Base-by-base conservation (phyloP, 2,329 filamentous ascomycete genomes). In the Zymoseptoria ardabiliae region DNA sequence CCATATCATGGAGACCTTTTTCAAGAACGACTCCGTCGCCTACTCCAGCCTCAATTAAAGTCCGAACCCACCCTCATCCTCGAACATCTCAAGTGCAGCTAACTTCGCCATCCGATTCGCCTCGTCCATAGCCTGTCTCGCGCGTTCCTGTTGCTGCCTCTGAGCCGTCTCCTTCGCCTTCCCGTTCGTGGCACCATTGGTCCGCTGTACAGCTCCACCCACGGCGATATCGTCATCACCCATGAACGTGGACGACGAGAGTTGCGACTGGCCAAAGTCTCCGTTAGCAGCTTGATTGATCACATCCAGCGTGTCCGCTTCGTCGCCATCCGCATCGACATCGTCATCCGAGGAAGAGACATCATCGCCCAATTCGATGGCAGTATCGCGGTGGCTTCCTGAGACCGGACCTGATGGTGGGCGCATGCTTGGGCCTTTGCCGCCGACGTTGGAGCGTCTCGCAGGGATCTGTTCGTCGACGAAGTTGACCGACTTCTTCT, bases 261-360 rank as follows among this genome's bases (percentile, higher is more conserved):
- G 22, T 50, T 62, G 41, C 57, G 53, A 11, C 57, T 59, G 23
- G 6, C 54, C 23, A 13, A 54, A 56, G 28, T 41, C 53, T 23
- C 63, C 61, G 25, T 59, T 62, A 3, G 54, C 63, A 84, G 82
- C n/a, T 76, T 84, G 55, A 81, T 84, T 64, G 82, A 86, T 63
- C 82, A 86, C 68, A 84, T 86, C 67, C 2, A 45, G 2, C 3
- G 35, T 68, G 81, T 82, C 63, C 83, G 86, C 57, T 78, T 80
- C 57, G 30, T 62, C 61, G 13, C 54, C 45, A n/a, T 45, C 35
- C 1, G 35, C 35, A 17, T 57, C 58, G 9, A 63, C 56, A 41
- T 60, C 62, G 28, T 65, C 61, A 17, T 84, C 68, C 81, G 82
- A 63, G 83, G 86, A 58, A 78, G 80, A 56, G 35, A 61, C 59